Conservation (phyloP, 257 asterid species). For the Solanum tarapatanum region DNA sequence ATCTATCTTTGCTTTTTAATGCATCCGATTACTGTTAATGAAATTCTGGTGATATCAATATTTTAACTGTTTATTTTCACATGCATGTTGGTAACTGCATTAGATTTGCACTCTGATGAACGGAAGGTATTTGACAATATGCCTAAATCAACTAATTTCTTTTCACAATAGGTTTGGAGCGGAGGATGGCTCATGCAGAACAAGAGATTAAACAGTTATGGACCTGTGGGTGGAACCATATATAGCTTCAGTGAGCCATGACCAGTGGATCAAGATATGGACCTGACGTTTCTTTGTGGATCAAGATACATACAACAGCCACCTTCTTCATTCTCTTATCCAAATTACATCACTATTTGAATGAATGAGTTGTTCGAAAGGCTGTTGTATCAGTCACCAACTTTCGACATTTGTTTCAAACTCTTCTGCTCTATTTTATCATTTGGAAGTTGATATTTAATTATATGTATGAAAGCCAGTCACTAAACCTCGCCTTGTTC, state of each 20-base stretch:
- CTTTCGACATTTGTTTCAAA: neutral
- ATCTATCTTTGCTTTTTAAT: no score
- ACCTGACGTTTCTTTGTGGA: conserved; percentile 6
- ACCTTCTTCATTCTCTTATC: no score
- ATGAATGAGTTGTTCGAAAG: neutral
- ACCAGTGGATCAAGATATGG: conserved; percentile 24
- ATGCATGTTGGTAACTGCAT: no score
- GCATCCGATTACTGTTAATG: no score
- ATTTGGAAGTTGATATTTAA: neutral
- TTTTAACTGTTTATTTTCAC: no score
- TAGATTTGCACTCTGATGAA: no score
- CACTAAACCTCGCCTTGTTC: neutral
- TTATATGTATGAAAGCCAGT: neutral
- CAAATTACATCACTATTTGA: neutral
- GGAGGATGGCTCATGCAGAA: conserved; percentile 38
- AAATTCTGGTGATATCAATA: no score
- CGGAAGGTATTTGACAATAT: no score
- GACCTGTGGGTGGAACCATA: no score
- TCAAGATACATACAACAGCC: neutral
- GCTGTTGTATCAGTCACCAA: neutral
- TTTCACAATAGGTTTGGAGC: no score
- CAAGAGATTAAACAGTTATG: conserved; percentile 36
- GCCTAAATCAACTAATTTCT: no score
- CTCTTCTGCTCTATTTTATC: neutral
- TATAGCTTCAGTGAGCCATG: conserved; percentile 31